These are phyloP conservation scores for Fusarium subglutinans DNA, from an alignment of 2,329 filamentous ascomycete species.

Conservation along the genomic window DNA sequence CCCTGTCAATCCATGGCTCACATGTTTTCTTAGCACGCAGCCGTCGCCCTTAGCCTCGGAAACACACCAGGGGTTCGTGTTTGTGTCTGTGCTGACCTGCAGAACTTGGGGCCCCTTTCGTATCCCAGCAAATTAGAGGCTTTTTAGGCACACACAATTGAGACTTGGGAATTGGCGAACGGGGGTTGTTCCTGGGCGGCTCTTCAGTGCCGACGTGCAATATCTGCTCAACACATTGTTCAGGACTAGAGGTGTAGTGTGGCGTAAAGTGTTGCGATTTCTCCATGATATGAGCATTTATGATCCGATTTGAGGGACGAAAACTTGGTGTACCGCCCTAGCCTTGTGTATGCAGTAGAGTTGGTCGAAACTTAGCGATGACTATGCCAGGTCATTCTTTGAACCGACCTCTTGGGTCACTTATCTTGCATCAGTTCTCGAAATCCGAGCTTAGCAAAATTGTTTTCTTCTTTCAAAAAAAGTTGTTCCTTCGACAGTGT, in stretches of 20 bases:
- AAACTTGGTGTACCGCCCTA: background rate
- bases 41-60: background rate
- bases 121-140: background rate
- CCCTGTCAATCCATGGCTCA: background rate
- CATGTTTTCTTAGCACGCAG: background rate
- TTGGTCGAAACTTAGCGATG: background rate
- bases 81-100: background rate
- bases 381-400: background rate
- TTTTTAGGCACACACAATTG: background rate
- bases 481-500: background rate
- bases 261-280: background rate
- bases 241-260: background rate
- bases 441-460: too few species aligned
- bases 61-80: background rate
- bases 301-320: background rate
- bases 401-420: background rate
- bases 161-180: background rate
- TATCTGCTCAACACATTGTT: background rate
- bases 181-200: background rate
- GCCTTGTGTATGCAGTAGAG: background rate
- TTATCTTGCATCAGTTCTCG: too few species aligned
- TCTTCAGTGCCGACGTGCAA: background rate
- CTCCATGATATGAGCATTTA: background rate
- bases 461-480: background rate
- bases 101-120: background rate